Base-by-base conservation (phyloP, 139 green algal genomes). In the Yamagishiella unicocca region DNA sequence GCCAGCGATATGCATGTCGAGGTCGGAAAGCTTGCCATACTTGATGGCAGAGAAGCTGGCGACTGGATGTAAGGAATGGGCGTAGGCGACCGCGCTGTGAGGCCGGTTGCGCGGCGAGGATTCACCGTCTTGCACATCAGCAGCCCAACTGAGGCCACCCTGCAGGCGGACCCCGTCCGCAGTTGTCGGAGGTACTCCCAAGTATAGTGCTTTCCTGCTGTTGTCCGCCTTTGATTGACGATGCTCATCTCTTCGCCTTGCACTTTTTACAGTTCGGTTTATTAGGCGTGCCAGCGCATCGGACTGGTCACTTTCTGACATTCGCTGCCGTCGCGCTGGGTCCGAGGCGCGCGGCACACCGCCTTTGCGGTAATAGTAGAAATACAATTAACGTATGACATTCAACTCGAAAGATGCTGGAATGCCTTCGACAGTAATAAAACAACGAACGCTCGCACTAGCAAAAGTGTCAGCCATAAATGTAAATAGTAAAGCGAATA, bases 1-100 rank as follows among this genome's bases (percentile, higher is more conserved):
- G 1, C 29, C 78, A 5, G 40, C 22, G n/a, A 84, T 74, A 42
- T 84, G 78, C 38, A 21, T 42, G 17, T 73, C 55, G 33, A 84
- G 78, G 58, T 84, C 58, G 1, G 58, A 74, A 6, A 84, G 58
- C 58, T 67, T 85, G 61, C 61, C 80, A 40, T 86, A 86, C 1
- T 53, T 77, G 42, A 12, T 29, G 19, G 80, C 43, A 8, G 80
- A 55, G 5, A 86, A 54, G 31, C 27, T 68, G 6, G 45, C 43
- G 14, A 86, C 38, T 1, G 80, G 50, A 68, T 86, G 80, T 1
- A 86, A 22, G 9, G 43, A 7, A 24, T 86, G 80, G 1, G 35
- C 80, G 17, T 27, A 83, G 25, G 74, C 74, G 4, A 22, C 46
- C 17, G 74, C 74, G 50, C 74, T 82, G 4, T 14, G 22, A 46